Evolutionary conservation across 257 asterid genomes (phyloP).

Genomic region (Solanum pennellii): DNA sequence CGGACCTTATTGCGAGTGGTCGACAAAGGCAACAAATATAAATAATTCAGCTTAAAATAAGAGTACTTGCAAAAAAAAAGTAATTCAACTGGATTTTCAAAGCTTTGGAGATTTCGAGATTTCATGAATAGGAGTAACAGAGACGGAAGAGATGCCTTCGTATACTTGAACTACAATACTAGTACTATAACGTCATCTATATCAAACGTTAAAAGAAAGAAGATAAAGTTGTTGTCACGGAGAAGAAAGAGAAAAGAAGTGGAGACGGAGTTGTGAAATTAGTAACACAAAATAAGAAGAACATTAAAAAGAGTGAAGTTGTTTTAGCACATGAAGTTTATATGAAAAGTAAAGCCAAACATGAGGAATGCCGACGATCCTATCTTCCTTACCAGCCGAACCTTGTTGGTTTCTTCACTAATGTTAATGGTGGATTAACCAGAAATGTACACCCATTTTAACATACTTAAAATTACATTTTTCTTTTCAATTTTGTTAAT

Average conservation of each 20-base stretch:
- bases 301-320: neutral
- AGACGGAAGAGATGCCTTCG: conserved; percentile 10
- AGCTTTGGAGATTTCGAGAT: conserved; percentile 8
- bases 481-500: neutral
- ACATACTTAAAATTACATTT: neutral
- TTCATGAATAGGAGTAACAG: conserved; percentile 5
- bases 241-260: neutral
- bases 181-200: neutral
- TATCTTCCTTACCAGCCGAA: conserved; percentile 13
- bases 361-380: conserved; percentile 1
- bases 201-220: neutral
- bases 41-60: neutral
- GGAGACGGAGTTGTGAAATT: neutral
- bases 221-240: neutral
- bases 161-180: neutral
- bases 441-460: conserved; percentile 11
- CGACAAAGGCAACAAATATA: neutral
- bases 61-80: neutral
- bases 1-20: conserved; percentile 17
- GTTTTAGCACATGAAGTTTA: conserved; percentile 10
- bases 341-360: conserved; percentile 5
- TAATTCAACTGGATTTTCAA: conserved; percentile 10
- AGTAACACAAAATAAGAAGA: neutral
- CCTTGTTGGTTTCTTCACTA: conserved; percentile 11
- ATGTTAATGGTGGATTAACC: conserved; percentile 11